These are phyloP conservation scores for Rhizomucor miehei DNA, from an alignment of 371 early-diverging fungal genomes.

Conservation along the genomic window DNA sequence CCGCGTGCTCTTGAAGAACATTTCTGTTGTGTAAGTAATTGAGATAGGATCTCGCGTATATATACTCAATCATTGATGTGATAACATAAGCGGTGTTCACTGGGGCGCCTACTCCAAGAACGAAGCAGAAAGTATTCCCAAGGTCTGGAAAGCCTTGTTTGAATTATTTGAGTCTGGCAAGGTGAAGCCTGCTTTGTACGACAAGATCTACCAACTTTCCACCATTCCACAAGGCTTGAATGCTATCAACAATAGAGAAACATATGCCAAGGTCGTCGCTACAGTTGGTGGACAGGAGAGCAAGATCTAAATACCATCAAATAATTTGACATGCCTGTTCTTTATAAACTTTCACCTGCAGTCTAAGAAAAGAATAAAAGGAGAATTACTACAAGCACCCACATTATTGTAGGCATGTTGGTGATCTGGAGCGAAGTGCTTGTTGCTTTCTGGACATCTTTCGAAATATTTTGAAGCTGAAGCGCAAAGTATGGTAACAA, in stretches of 20 bases:
- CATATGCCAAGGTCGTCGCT: conserved; percentile 81
- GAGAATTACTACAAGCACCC: no score
- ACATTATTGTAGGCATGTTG: no score
- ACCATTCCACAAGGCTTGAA: conserved; percentile 66
- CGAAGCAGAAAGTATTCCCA: conserved; percentile 60
- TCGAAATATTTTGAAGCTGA: no score
- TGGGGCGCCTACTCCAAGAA: conserved; percentile 79
- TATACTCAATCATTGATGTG: background rate
- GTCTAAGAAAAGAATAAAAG: no score
- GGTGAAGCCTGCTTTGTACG: conserved; percentile 71
- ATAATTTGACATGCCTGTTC: background rate
- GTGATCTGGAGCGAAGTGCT: no score
- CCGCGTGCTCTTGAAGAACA: conserved; percentile 81
- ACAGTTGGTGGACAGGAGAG: conserved; percentile 36
- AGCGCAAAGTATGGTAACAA: no score
- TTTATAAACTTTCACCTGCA: no score
- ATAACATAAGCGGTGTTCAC: conserved; percentile 33
- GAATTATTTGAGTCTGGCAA: conserved; percentile 59
- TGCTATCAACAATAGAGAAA: conserved; percentile 67
- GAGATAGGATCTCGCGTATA: background rate
- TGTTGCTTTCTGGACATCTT: no score
- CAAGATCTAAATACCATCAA: conserved; percentile 32
- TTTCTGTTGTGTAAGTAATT: conserved; percentile 49
- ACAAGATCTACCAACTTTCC: conserved; percentile 66
- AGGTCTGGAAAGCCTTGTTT: conserved; percentile 75